These are phyloP conservation scores for Tricholomella constricta DNA, from an alignment of 768 basidiomycete genomes.

Conservation along the genomic window DNA sequence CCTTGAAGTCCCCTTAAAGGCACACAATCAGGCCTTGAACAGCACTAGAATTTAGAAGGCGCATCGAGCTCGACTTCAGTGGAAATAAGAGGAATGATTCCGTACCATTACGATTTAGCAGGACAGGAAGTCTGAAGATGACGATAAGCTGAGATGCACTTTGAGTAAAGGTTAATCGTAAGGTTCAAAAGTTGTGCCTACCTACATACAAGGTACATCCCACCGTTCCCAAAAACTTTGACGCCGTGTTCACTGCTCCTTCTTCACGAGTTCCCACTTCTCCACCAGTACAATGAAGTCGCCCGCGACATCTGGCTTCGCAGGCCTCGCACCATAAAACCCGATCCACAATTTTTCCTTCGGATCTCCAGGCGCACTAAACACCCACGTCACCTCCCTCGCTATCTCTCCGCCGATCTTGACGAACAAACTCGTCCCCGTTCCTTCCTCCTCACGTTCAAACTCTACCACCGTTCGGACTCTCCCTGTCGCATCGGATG, in stretches of 20 bases:
- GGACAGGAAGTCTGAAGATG: no score
- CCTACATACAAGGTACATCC: no score
- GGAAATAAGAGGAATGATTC: no score
- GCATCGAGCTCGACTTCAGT: no score
- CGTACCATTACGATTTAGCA: no score
- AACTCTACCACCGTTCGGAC: slow-evolving; percentile 16
- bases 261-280: slow-evolving; percentile 9
- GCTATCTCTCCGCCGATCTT: slow-evolving; percentile 20
- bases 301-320: slow-evolving; percentile 8
- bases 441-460: slow-evolving; percentile 19
- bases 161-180: no score
- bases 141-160: no score
- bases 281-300: slow-evolving; percentile 7
- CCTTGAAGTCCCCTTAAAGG: no score
- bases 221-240: not conserved
- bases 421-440: slow-evolving; percentile 17
- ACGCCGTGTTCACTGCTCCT: not conserved
- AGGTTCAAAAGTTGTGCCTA: no score
- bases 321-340: slow-evolving; percentile 18
- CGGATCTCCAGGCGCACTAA: slow-evolving; percentile 8
- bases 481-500: slow-evolving; percentile 1
- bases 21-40: no score
- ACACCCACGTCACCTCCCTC: slow-evolving; percentile 23
- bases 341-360: slow-evolving; percentile 20
- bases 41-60: no score